phyloP scores from a whole-genome alignment of 768 basidiomycete species.

The Tricholoma hemisulphureum region DNA sequence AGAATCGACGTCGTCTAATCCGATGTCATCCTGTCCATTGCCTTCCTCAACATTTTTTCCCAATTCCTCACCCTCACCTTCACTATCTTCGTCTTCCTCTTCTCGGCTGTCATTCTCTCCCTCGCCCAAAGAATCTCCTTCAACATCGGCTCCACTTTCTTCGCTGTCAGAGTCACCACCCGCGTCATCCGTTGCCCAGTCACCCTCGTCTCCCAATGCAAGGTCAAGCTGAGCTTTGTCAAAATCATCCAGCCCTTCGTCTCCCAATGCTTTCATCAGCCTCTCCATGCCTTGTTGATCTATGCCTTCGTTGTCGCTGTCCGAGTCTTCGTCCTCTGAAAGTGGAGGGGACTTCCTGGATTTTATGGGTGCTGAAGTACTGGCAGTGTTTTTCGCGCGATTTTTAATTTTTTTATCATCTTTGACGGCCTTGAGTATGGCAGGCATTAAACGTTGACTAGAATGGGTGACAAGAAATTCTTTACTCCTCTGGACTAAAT shows the following conservation, averaged over 20 bases:
- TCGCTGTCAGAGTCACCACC: constrained; percentile 20
- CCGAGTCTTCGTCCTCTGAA: constrained; percentile 15
- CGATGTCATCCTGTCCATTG: constrained; percentile 46
- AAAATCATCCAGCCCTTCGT: constrained; percentile 65
- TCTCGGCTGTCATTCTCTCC: constrained; percentile 32
- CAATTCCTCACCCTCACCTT: constrained; percentile 51
- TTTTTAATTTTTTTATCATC: neutral
- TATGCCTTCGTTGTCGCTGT: constrained; percentile 44
- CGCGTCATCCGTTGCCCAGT: constrained; percentile 11
- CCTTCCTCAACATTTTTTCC: constrained; percentile 33
- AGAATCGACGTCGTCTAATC: constrained; percentile 68
- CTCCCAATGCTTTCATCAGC: constrained; percentile 57
- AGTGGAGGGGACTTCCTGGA: constrained; percentile 2
- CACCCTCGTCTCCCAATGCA: constrained; percentile 33
- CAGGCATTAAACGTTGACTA: neutral
- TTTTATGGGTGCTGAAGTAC: neutral
- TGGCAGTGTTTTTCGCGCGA: neutral
- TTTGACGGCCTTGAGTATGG: neutral
- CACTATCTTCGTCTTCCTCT: constrained; percentile 56
- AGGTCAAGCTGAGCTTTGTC: constrained; percentile 53
- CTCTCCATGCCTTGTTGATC: constrained; percentile 59
- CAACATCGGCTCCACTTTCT: constrained; percentile 28
- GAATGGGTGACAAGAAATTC: neutral
- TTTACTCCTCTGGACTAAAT: neutral
- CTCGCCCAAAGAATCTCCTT: constrained; percentile 30